Conservation (phyloP, 371 early-diverging fungal species). For the Globomyces sp. region DNA sequence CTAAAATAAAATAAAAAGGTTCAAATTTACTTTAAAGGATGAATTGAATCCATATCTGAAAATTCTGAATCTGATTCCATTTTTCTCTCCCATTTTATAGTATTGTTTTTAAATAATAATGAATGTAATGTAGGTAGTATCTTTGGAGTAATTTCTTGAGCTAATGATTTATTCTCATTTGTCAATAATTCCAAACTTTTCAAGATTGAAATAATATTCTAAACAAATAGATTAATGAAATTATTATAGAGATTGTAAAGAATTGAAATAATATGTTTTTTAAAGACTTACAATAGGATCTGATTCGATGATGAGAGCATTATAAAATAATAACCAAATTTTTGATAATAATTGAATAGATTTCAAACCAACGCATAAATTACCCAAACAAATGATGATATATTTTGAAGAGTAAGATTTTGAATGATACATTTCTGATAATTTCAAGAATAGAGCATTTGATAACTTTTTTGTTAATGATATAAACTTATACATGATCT, state of each 20-base stretch:
- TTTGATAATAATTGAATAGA: not conserved
- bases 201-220: not conserved
- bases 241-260: too few relatives aligned
- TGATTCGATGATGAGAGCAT: too few relatives aligned
- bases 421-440: too few relatives aligned
- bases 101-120: slow-evolving; percentile 4
- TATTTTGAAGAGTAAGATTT: too few relatives aligned
- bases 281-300: too few relatives aligned
- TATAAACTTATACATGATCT: too few relatives aligned
- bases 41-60: slow-evolving; percentile 41
- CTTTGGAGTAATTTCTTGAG: slow-evolving; percentile 2
- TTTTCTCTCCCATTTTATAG: slow-evolving; percentile 43
- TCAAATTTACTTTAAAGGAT: too few relatives aligned
- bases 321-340: not conserved
- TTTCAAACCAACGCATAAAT: slow-evolving; percentile 41
- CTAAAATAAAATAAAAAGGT: not conserved
- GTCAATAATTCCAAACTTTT: slow-evolving; percentile 28
- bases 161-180: slow-evolving; percentile 33
- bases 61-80: slow-evolving; percentile 58
- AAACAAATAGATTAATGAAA: too few relatives aligned
- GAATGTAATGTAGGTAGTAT: not conserved
- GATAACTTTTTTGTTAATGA: too few relatives aligned
- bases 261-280: too few relatives aligned
- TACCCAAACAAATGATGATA: slow-evolving; percentile 51
- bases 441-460: too few relatives aligned